Evolutionary conservation across 2,329 filamentous ascomycete genomes (phyloP).

Genomic region (Pseudocercospora fuligena): DNA sequence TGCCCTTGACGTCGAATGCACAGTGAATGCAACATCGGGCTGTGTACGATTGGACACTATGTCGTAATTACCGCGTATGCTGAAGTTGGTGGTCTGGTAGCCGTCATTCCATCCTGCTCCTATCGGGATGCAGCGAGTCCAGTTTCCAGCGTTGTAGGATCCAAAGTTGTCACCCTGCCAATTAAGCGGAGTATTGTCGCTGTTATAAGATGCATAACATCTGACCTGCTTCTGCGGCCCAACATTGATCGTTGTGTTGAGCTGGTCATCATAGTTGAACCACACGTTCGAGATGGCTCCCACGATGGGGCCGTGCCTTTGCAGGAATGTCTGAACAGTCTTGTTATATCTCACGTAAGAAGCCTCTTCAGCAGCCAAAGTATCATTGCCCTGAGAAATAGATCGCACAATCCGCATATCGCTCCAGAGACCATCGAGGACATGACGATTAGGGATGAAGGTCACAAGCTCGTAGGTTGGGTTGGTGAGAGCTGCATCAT

Average conservation of each 20-base stretch:
- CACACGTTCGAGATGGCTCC: slow-evolving; percentile 19
- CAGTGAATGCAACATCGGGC: background rate
- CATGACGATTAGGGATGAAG: background rate
- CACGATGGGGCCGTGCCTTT: slow-evolving; percentile 27
- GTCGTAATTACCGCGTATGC: slow-evolving; percentile 19
- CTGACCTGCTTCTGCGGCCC: slow-evolving; percentile 10
- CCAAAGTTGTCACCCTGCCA: background rate
- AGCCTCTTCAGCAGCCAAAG: background rate
- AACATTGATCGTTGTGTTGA: slow-evolving; percentile 19
- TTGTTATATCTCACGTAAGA: slow-evolving; percentile 19
- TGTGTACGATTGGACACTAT: background rate
- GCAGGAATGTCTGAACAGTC: slow-evolving; percentile 21
- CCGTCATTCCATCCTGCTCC: slow-evolving; percentile 31
- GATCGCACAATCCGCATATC: background rate
- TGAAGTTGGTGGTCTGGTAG: slow-evolving; percentile 29
- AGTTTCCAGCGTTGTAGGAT: slow-evolving; percentile 13
- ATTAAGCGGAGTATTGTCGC: background rate
- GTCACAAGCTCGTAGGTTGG: background rate
- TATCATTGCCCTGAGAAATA: background rate
- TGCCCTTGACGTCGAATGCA: slow-evolving; percentile 23
- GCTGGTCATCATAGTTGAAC: background rate
- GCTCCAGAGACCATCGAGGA: background rate
- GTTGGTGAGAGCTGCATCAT: background rate
- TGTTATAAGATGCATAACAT: slow-evolving; percentile 24
- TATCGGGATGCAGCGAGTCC: slow-evolving; percentile 34